Conservation (phyloP, 1,284 basidiomycete genomes). For the Pseudozyma pruni region DNA sequence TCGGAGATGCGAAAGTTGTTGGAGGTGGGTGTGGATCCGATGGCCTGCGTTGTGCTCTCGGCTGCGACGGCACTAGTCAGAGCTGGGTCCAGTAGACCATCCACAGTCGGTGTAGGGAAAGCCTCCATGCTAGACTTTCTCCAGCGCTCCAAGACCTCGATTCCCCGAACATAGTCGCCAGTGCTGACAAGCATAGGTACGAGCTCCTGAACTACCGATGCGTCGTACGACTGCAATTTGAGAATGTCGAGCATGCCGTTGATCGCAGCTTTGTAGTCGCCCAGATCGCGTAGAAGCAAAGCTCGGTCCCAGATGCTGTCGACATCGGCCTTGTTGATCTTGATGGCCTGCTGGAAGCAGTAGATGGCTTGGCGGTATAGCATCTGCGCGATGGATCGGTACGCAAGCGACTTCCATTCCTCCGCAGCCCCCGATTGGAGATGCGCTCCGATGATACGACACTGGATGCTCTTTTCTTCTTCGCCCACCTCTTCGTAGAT, state of each 20-base stretch:
- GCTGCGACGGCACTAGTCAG: constrained; percentile 17
- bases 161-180: constrained; percentile 75
- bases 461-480: constrained; percentile 78
- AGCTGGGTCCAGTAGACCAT: constrained; percentile 22
- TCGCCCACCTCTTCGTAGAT: constrained; percentile 80
- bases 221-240: constrained; percentile 81
- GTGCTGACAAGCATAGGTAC: constrained; percentile 81
- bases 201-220: constrained; percentile 81
- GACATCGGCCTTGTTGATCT: constrained; percentile 81
- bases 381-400: constrained; percentile 73
- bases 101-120: constrained; percentile 55
- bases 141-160: constrained; percentile 76
- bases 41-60: not conserved
- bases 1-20: constrained; percentile 68
- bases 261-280: constrained; percentile 80
- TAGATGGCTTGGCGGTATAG: constrained; percentile 87
- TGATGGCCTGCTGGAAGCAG: constrained; percentile 86
- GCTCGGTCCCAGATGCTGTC: constrained; percentile 92
- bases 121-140: constrained; percentile 70
- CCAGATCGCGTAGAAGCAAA: constrained; percentile 79
- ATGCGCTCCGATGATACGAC: constrained; percentile 90
- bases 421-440: constrained; percentile 79
- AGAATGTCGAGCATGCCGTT: constrained; percentile 81
- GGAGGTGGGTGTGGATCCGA: constrained; percentile 1
- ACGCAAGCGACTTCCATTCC: constrained; percentile 83